Conservation (phyloP, 2,329 filamentous ascomycete genomes). For the Penicillium sp. region DNA sequence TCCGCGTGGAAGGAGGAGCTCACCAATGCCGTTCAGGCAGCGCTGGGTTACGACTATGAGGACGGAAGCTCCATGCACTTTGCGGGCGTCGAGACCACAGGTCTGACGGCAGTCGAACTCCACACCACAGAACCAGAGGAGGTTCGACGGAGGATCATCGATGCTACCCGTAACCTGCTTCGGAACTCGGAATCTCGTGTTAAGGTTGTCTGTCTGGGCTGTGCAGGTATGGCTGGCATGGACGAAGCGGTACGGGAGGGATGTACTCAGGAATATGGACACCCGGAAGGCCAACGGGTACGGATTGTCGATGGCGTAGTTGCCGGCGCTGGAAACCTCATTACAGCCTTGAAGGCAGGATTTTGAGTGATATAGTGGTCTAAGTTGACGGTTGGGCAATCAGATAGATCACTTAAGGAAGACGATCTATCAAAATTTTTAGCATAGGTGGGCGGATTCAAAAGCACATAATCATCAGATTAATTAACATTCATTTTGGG, state of each 20-base stretch:
- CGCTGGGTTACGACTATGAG: slow-evolving; percentile 56
- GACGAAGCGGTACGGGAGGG: slow-evolving; percentile 72
- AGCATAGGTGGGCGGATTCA: not conserved
- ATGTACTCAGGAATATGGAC: slow-evolving; percentile 63
- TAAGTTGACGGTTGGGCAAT: not conserved
- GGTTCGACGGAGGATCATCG: slow-evolving; percentile 64
- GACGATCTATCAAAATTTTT: not conserved
- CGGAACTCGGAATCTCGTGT: slow-evolving; percentile 51
- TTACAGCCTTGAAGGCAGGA: slow-evolving; percentile 39
- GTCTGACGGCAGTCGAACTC: slow-evolving; percentile 75
- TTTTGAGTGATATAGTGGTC: slow-evolving; percentile 24
- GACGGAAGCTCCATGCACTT: slow-evolving; percentile 54
- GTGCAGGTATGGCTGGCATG: slow-evolving; percentile 87
- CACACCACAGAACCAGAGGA: slow-evolving; percentile 66
- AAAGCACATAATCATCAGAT: not conserved
- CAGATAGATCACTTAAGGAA: not conserved
- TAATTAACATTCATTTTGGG: not conserved
- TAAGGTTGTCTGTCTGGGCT: slow-evolving; percentile 75
- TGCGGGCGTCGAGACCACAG: slow-evolving; percentile 78
- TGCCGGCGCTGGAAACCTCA: slow-evolving; percentile 39
- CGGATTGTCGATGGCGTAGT: slow-evolving; percentile 71
- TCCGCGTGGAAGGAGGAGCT: slow-evolving; percentile 78
- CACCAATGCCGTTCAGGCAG: slow-evolving; percentile 60
- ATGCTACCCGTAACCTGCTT: slow-evolving; percentile 68
- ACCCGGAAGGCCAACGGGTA: slow-evolving; percentile 58